Evolutionary conservation across 495 filamentous ascomycete species (phyloP), one percentile per base, ranked within the genome.

Genomic region (Aspergillus affinis): DNA sequence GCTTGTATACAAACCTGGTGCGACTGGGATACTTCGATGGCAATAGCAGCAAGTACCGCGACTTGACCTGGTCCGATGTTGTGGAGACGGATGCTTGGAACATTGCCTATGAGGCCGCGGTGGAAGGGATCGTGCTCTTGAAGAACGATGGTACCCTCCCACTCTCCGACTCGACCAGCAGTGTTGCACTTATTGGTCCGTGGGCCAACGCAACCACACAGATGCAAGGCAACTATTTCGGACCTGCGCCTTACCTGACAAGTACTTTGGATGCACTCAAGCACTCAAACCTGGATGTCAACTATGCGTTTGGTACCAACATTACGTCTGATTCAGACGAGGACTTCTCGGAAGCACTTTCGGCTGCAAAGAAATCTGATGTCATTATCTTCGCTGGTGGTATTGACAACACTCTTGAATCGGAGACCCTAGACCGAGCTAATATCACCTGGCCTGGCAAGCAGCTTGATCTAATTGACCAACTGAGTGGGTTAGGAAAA

Each of bases 91-190:
- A 81, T 44, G 76, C 82, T 0, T 77, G 82, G 70, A 73, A 81
- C 17, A 78, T 89, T 18, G 81, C 86, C 0, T 77, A 84, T 51
- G 74, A 80, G 59, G 85, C 86, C 0, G 85, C 86, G 0, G 79
- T 81, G 5, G 79, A 85, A 61, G 82, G 86, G 0, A 81, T 85
- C 23, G 80, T 82, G 8, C 71, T 89, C 4, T 73, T 88, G 8
- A 87, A 88, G 74, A 89, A 89, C 57, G 81, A 85, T 27, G 83
- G 76, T 21, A 72, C 72, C 13, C 67, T 88, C 2, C 86, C 85
- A 0, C 67, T 86, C 3, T 70, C 74, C 0, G 60, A 71, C 15
- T 62, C 69, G 4, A 66, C 66, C 6, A 75, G 66, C 19, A 79
- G 68, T 10, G 68, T 87, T n/a, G 84, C 82, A 9, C 66, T 88